phyloP scores from a whole-genome alignment of 352 stramenopile genomes.

The Globisporangium okanoganense region DNA sequence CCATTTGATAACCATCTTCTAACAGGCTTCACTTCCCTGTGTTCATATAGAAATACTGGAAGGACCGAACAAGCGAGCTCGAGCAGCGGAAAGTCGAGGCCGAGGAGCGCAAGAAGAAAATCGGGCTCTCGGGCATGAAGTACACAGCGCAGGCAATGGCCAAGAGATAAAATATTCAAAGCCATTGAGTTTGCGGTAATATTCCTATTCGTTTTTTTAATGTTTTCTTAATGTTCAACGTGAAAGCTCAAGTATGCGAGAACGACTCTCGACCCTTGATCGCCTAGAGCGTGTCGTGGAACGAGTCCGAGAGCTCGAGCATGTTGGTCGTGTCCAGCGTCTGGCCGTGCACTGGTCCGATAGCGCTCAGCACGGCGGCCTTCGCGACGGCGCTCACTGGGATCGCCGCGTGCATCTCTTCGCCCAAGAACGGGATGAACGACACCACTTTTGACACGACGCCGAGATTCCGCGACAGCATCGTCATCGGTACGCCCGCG shows the following conservation, averaged over 20 bases:
- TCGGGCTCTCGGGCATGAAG: constrained; percentile 69
- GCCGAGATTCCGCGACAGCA: constrained; percentile 55
- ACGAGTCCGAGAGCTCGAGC: constrained; percentile 68
- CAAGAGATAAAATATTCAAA: constrained; percentile 20
- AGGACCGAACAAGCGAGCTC: constrained; percentile 52
- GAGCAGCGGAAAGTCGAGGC: constrained; percentile 57
- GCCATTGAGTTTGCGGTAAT: neutral
- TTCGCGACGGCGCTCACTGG: constrained; percentile 71
- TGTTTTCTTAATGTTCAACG: neutral
- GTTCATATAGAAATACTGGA: constrained; percentile 58
- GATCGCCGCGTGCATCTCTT: constrained; percentile 63
- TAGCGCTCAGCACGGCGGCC: constrained; percentile 78
- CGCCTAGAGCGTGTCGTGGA: constrained; percentile 63
- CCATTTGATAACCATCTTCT: neutral
- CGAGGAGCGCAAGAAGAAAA: constrained; percentile 73
- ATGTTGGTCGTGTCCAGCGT: constrained; percentile 73
- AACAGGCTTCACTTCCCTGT: neutral
- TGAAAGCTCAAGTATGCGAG: neutral
- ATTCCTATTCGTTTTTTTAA: neutral
- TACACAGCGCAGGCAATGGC: constrained; percentile 56
- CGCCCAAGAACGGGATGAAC: constrained; percentile 61
- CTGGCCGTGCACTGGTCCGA: constrained; percentile 51
- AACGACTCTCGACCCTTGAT: neutral
- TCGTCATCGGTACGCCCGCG: constrained; percentile 61
- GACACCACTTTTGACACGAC: constrained; percentile 50